Evolutionary conservation across 176 grass and related monocot species (phyloP), one percentile per base, ranked within the genome.

Genomic region (Lolium rigidum): DNA sequence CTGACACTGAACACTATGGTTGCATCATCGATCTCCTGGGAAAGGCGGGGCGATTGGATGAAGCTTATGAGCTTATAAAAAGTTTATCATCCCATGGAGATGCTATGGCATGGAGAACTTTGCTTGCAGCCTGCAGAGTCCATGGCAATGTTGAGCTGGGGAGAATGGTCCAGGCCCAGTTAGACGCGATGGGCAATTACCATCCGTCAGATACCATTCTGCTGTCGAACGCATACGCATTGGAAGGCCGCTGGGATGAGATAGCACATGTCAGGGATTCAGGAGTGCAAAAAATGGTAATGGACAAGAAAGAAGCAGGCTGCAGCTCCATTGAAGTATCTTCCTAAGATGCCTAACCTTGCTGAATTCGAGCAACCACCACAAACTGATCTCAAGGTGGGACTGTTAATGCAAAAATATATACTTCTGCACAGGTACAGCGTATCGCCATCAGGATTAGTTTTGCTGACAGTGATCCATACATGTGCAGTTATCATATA

Each of bases 111-210:
- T 89, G 93, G 88, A 83, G 90, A 81, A 68, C 86, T 25, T 86
- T 95, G 71, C 93, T 95, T 79, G 86, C 93, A 3, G 88, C 90
- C 28, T 92, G 90, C 67, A 91, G 90, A 86, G 50, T 95, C 43
- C 88, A 95, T 70, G 90, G 77, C 57, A 89, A 92, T 84, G 24
- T 64, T 51, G 68, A 90, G 37, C 48, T 92, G 59, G 93, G 86
- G 79, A 85, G 63, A 80, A 62, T 20, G 71, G 71, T 82, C 43
- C 84, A 72, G 76, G 31, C 50, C 47, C 57, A 47, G 18, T 43
- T 90, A 84, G 76, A 85, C 13, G 46, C 41, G 84, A 84, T 89
- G 59, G 86, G 73, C 2, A 66, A 87, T 22, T 46, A 89, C 51
- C 93, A 91, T 86, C 88, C 83, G 5, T 86, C 90, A 49, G 85